phyloP scores from a whole-genome alignment of 139 green algal genomes.

The Picochlorum sp. region DNA sequence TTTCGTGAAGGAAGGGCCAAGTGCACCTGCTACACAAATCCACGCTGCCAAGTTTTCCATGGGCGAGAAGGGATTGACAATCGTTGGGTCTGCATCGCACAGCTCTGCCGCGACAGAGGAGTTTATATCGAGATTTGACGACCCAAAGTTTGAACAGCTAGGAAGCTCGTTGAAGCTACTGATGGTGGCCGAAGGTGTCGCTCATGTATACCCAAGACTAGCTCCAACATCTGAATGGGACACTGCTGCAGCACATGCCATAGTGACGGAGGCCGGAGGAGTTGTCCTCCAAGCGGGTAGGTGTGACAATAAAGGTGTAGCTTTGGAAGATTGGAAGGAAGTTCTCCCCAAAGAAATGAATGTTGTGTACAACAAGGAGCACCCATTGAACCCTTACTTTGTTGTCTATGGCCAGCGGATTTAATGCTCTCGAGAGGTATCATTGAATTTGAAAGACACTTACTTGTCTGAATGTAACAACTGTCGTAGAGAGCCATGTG shows the following conservation, averaged over 20 bases:
- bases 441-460: no score
- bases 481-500: no score
- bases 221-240: constrained; percentile 76
- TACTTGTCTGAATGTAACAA: no score
- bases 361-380: constrained; percentile 78
- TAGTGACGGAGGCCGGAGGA: constrained; percentile 76
- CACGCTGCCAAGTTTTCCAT: constrained; percentile 32
- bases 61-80: constrained; percentile 29
- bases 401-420: constrained; percentile 61
- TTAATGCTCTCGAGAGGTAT: constrained; percentile 7
- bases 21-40: constrained; percentile 16
- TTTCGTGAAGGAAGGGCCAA: constrained; percentile 35
- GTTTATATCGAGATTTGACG: constrained; percentile 56
- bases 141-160: constrained; percentile 56
- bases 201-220: constrained; percentile 71
- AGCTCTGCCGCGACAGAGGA: constrained; percentile 50
- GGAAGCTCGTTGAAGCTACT: constrained; percentile 78
- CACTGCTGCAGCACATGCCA: constrained; percentile 72
- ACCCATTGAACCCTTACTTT: constrained; percentile 80
- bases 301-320: constrained; percentile 61
- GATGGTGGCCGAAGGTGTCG: constrained; percentile 68
- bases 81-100: constrained; percentile 57
- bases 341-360: constrained; percentile 44
- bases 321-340: constrained; percentile 68
- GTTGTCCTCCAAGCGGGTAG: constrained; percentile 62